Evolutionary conservation across 257 asterid species (phyloP).

Genomic region (Nicotiana noctiflora): DNA sequence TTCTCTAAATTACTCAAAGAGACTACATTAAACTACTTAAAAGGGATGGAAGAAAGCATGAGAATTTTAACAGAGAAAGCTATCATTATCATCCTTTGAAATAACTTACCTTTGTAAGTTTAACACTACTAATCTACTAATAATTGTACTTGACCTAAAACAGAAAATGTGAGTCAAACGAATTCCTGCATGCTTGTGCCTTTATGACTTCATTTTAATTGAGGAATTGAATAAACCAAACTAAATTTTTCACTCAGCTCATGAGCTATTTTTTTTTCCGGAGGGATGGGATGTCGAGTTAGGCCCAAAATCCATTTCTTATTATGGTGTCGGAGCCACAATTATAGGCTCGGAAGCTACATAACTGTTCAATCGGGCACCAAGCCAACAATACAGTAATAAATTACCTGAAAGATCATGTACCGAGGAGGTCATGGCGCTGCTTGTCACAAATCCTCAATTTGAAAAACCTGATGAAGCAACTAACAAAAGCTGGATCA

Average conservation of each 20-base stretch:
- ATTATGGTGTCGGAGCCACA: neutral
- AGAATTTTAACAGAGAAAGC: neutral
- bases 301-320: too few relatives aligned
- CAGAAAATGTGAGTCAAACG: neutral
- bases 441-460: conserved; percentile 12
- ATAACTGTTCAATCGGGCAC: neutral
- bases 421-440: conserved; percentile 54
- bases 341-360: neutral
- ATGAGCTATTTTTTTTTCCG: too few relatives aligned
- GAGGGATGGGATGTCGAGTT: too few relatives aligned
- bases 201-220: neutral
- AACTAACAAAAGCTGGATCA: conserved; percentile 20
- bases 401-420: conserved; percentile 61
- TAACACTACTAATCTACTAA: neutral
- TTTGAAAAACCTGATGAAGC: conserved; percentile 30
- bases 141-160: neutral
- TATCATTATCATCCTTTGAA: neutral
- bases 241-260: neutral
- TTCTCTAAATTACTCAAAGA: too few relatives aligned
- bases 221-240: neutral
- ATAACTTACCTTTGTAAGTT: neutral
- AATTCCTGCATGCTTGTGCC: neutral
- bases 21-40: too few relatives aligned
- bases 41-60: too few relatives aligned
- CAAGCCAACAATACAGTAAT: neutral